Conservation (phyloP, 345 rosid genomes). For the Camelina laxa region DNA sequence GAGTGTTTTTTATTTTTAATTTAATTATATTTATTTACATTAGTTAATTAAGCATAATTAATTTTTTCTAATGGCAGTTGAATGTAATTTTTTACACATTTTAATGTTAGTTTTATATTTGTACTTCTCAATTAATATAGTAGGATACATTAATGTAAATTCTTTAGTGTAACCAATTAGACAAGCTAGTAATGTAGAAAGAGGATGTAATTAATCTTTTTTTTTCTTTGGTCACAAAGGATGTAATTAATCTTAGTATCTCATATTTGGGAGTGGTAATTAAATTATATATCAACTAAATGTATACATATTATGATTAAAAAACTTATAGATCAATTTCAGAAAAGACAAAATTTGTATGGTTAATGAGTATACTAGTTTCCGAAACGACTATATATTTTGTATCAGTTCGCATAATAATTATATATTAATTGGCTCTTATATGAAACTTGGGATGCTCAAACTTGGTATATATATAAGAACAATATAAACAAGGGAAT, state of each 20-base stretch:
- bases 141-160: not conserved
- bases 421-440: not conserved
- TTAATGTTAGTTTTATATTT: too few species aligned
- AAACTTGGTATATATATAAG: not conserved
- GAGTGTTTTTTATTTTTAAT: too few species aligned
- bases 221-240: too few species aligned
- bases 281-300: not conserved
- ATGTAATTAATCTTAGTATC: not conserved
- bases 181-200: constrained; percentile 4
- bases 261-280: constrained; percentile 1
- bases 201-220: not conserved
- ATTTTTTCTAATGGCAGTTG: too few species aligned
- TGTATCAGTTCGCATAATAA: not conserved
- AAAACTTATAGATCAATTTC: not conserved
- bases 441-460: not conserved
- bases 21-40: too few species aligned
- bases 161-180: not conserved
- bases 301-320: not conserved
- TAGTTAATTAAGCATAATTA: too few species aligned
- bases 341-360: not conserved
- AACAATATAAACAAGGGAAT: not conserved
- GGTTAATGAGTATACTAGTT: too few species aligned
- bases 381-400: not conserved
- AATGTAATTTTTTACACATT: too few species aligned
- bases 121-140: too few species aligned